Conservation (phyloP, 495 filamentous ascomycete genomes). For the Talaromyces trachyspermus region DNA sequence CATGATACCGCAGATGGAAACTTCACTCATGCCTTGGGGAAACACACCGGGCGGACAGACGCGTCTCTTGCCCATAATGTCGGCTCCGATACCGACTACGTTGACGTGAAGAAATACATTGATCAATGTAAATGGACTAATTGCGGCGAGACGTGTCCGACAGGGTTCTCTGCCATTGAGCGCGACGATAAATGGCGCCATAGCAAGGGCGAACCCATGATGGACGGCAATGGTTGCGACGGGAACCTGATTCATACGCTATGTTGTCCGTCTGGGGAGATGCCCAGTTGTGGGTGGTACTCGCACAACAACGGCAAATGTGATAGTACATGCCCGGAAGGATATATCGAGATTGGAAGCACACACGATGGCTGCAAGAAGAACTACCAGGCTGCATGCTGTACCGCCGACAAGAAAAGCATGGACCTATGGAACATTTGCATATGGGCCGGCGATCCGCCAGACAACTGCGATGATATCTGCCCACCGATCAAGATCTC, state of each 20-base stretch:
- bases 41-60: neutral
- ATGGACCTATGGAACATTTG: conserved; percentile 6
- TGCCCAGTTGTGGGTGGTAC: conserved; percentile 10
- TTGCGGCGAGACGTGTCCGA: conserved; percentile 4
- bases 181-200: neutral
- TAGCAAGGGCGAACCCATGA: conserved; percentile 4
- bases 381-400: conserved; percentile 9
- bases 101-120: too few relatives aligned
- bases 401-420: conserved; percentile 3
- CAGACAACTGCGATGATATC: conserved; percentile 3
- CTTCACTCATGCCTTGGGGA: neutral
- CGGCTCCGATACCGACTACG: neutral
- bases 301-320: conserved; percentile 9
- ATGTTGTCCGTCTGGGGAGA: conserved; percentile 7
- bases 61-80: neutral
- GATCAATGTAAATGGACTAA: conserved; percentile 9
- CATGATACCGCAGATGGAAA: conserved; percentile 9
- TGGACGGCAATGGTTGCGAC: conserved; percentile 3
- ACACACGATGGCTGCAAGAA: conserved; percentile 1
- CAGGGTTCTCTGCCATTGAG: conserved; percentile 3
- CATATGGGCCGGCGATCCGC: conserved; percentile 3
- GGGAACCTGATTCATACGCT: neutral
- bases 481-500: conserved; percentile 2
- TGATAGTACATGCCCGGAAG: conserved; percentile 2
- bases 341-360: conserved; percentile 3